These are phyloP conservation scores for Serendipita sp. DNA, from an alignment of 768 basidiomycete genomes.

Conservation along the genomic window DNA sequence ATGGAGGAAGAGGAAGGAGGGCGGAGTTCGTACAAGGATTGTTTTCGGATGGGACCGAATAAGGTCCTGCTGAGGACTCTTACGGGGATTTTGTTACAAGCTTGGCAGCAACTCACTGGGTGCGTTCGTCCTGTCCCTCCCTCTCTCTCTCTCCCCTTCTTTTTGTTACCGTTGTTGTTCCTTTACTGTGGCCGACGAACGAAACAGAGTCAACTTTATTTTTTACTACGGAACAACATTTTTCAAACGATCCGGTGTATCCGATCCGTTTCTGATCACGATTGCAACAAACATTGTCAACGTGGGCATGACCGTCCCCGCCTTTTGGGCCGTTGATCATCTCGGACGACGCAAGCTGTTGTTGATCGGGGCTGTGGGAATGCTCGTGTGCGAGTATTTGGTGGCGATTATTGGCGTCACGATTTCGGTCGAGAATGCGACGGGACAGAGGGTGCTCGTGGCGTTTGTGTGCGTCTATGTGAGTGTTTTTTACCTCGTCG, in stretches of 20 bases:
- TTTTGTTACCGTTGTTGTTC: too few relatives aligned
- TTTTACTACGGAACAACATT: slow-evolving; percentile 48
- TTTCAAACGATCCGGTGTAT: slow-evolving; percentile 13
- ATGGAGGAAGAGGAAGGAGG: slow-evolving; percentile 46
- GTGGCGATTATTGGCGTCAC: slow-evolving; percentile 50
- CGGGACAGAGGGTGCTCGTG: slow-evolving; percentile 48
- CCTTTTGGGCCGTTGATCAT: slow-evolving; percentile 11
- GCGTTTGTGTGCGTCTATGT: slow-evolving; percentile 37
- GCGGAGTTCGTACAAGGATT: slow-evolving; percentile 48
- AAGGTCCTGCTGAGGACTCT: slow-evolving; percentile 61
- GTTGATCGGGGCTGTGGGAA: slow-evolving; percentile 12
- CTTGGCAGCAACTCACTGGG: slow-evolving; percentile 69
- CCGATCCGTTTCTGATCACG: slow-evolving; percentile 14
- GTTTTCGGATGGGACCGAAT: slow-evolving; percentile 35
- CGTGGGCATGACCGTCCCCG: slow-evolving; percentile 13
- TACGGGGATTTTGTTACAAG: slow-evolving; percentile 70
- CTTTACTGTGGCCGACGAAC: too few relatives aligned
- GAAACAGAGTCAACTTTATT: slow-evolving; percentile 62
- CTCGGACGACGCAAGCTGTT: slow-evolving; percentile 13
- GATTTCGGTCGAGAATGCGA: slow-evolving; percentile 26
- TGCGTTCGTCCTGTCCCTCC: too few relatives aligned
- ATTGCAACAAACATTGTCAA: slow-evolving; percentile 16
- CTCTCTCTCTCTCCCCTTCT: too few relatives aligned
- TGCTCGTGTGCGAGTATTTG: slow-evolving; percentile 69
- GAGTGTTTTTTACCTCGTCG: too few relatives aligned